phyloP scores from a whole-genome alignment of 1,139 yeast species.

The Hyphopichia fennica region DNA sequence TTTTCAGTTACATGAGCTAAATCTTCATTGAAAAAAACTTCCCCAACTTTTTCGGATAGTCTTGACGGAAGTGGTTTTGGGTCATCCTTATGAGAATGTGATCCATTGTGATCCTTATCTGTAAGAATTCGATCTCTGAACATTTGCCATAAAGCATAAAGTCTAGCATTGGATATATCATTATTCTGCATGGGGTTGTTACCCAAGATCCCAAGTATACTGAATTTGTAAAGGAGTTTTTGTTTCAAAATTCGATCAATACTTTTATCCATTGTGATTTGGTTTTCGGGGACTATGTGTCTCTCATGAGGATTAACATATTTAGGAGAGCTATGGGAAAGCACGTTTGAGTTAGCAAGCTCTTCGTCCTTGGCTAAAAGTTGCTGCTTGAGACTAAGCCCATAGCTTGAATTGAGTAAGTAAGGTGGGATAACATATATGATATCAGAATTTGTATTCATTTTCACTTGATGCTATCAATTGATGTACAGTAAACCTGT shows the following conservation, averaged over 20 bases:
- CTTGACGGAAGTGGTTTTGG: neutral
- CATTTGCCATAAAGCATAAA: slow-evolving; percentile 32
- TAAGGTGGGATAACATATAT: slow-evolving; percentile 47
- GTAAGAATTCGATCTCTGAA: slow-evolving; percentile 30
- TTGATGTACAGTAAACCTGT: neutral
- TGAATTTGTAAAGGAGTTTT: slow-evolving; percentile 37
- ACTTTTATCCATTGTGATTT: slow-evolving; percentile 31
- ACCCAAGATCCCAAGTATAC: slow-evolving; percentile 41
- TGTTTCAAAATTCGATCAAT: slow-evolving; percentile 34
- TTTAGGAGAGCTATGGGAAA: slow-evolving; percentile 25
- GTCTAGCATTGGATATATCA: slow-evolving; percentile 25
- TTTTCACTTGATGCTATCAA: neutral
- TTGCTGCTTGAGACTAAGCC: slow-evolving; percentile 30
- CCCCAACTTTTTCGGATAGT: slow-evolving; percentile 21
- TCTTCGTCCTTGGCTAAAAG: slow-evolving; percentile 22
- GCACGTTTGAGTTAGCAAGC: slow-evolving; percentile 28
- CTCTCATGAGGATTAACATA: slow-evolving; percentile 17
- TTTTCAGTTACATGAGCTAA: slow-evolving; percentile 17
- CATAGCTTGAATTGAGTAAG: slow-evolving; percentile 38
- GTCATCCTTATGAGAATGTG: slow-evolving; percentile 4
- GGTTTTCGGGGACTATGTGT: slow-evolving; percentile 10
- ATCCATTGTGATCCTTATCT: slow-evolving; percentile 4
- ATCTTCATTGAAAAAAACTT: slow-evolving; percentile 11
- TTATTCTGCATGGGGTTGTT: slow-evolving; percentile 29
- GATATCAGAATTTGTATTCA: slow-evolving; percentile 9